A percentile compares a stretch with the other conserved stretches of the same genome.
phyloP scores from a whole-genome alignment of 768 basidiomycete genomes.

The Daedaleopsis nitida region DNA sequence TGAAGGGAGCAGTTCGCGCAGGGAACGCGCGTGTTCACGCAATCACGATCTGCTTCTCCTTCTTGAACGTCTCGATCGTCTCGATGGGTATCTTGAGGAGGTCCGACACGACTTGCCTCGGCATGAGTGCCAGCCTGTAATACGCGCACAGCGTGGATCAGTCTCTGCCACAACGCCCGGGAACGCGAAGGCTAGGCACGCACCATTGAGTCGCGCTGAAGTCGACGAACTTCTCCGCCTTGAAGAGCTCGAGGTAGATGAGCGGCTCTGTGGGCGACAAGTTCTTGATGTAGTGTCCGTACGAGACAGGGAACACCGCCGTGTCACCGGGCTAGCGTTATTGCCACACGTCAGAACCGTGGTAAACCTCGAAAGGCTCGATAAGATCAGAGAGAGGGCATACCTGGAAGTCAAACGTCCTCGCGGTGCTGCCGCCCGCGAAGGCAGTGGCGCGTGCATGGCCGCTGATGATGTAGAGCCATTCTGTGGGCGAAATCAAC shows the following conservation, averaged over 20 bases:
- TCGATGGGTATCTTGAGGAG: slow-evolving; percentile 24
- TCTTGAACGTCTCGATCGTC: slow-evolving; percentile 19
- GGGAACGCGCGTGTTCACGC: slow-evolving; percentile 5
- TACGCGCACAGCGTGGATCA: not conserved
- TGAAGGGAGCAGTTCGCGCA: not conserved
- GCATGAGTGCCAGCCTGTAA: slow-evolving; percentile 26
- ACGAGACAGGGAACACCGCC: slow-evolving; percentile 26
- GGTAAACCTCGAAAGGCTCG: not conserved
- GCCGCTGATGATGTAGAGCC: slow-evolving; percentile 30
- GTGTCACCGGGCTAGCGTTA: slow-evolving; percentile 23
- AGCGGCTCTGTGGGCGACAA: slow-evolving; percentile 29
- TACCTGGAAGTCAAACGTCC: slow-evolving; percentile 31
- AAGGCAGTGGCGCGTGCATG: slow-evolving; percentile 28
- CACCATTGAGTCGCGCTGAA: slow-evolving; percentile 29
- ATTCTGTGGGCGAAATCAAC: slow-evolving; percentile 10
- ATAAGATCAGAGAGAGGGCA: not conserved
- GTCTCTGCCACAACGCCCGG: not conserved
- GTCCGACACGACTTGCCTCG: slow-evolving; percentile 27
- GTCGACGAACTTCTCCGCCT: slow-evolving; percentile 26
- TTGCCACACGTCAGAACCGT: not conserved
- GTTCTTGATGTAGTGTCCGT: slow-evolving; percentile 31
- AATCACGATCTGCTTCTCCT: slow-evolving; percentile 27
- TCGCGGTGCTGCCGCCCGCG: slow-evolving; percentile 23
- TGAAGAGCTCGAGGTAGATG: slow-evolving; percentile 31
- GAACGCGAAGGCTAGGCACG: not conserved